Evolutionary conservation across 1,284 basidiomycete genomes (phyloP).

Genomic region (Ustilago loliicola): DNA sequence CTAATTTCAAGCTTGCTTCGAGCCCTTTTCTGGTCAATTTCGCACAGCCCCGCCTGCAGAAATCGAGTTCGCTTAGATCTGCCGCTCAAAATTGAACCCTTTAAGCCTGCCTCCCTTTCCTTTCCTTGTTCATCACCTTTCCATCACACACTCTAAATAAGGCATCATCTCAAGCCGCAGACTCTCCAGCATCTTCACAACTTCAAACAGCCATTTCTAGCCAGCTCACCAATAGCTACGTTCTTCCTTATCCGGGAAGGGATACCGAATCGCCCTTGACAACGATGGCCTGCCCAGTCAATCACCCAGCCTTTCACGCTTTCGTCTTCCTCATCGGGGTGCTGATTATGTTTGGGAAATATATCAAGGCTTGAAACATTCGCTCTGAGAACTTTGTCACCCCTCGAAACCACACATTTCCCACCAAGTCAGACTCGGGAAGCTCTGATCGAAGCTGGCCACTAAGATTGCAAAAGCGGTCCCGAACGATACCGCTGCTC

Average conservation of each 20-base stretch:
- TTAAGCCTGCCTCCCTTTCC: not conserved
- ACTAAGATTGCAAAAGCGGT: not conserved
- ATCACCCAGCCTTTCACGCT: conserved; percentile 63
- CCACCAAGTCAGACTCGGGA: not conserved
- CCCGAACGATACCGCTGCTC: not conserved
- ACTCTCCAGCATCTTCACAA: too few species aligned
- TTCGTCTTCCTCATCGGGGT: conserved; percentile 62
- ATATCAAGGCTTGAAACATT: conserved; percentile 41
- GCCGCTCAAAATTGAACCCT: too few species aligned
- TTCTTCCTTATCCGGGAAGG: not conserved
- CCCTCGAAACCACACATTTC: too few species aligned
- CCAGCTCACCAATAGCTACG: not conserved
- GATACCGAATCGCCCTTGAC: not conserved
- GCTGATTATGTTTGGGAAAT: conserved; percentile 59
- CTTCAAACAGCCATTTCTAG: not conserved
- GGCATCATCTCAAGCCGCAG: not conserved
- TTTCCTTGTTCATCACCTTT: not conserved
- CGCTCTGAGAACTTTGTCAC: too few species aligned
- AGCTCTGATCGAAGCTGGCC: not conserved
- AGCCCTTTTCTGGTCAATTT: not conserved
- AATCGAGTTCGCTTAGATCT: not conserved
- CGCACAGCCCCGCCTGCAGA: not conserved
- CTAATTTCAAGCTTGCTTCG: too few species aligned
- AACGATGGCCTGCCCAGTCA: conserved; percentile 62
- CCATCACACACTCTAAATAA: not conserved